A percentile compares a stretch with the other conserved stretches of the same genome.
Conservation (phyloP, 2,329 filamentous ascomycete genomes). For the Colletotrichum tofieldiae region DNA sequence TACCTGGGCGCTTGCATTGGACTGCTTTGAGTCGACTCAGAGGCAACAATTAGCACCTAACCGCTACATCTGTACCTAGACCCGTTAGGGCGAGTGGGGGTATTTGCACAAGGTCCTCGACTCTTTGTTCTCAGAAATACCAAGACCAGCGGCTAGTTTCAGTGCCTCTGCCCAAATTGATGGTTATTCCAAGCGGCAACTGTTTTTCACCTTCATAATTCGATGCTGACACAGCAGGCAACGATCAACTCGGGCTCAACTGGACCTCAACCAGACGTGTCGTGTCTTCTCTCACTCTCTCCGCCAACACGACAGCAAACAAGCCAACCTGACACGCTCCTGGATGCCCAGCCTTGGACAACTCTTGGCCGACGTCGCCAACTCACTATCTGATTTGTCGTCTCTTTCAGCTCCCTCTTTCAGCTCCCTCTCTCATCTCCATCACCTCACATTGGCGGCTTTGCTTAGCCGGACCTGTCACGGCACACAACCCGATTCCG, state of each 20-base stretch:
- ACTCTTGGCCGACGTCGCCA: slow-evolving; percentile 6
- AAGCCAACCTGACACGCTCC: not conserved
- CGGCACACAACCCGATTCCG: not conserved
- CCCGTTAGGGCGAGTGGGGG: not conserved
- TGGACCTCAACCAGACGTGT: not conserved
- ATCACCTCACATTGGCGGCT: not conserved
- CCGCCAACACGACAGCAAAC: not conserved
- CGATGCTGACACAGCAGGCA: not conserved
- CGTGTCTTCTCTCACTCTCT: not conserved
- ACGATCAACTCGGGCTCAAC: not conserved
- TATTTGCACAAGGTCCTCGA: not conserved
- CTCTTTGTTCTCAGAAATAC: not conserved
- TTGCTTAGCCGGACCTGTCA: not conserved
- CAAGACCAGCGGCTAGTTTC: not conserved
- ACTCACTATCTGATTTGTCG: not conserved
- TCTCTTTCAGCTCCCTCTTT: not conserved
- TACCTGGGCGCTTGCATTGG: not conserved
- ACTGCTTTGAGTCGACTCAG: not conserved
- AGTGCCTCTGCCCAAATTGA: not conserved
- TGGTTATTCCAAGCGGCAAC: not conserved
- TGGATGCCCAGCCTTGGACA: not conserved
- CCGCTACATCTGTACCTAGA: not conserved
- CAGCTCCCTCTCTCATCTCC: slow-evolving; percentile 1
- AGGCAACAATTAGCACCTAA: not conserved
- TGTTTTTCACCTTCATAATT: too few species aligned